A percentile compares a stretch with the other conserved stretches of the same genome.
Evolutionary conservation across 116 monocot genomes (phyloP).

Genomic region (Zostera marina): DNA sequence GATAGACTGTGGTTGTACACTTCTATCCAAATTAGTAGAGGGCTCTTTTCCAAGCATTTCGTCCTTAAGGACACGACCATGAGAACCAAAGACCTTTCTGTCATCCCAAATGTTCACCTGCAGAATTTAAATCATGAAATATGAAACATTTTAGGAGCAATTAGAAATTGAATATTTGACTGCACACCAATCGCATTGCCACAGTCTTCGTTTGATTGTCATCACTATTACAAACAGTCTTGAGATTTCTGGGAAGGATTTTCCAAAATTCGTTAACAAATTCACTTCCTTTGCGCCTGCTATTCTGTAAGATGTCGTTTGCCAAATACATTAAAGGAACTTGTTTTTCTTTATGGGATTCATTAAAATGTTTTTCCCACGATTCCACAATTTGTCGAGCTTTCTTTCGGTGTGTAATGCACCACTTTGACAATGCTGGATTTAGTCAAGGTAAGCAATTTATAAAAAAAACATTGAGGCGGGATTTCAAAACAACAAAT

Average conservation of each 20-base stretch:
- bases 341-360: conserved; percentile 45
- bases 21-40: conserved; percentile 27
- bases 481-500: too few relatives aligned
- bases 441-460: background rate
- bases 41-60: conserved; percentile 63
- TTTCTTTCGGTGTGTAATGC: conserved; percentile 77
- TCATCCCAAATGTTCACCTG: conserved; percentile 98
- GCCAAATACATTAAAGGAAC: conserved; percentile 69
- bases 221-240: conserved; percentile 32
- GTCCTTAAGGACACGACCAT: conserved; percentile 66
- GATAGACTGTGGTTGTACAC: conserved; percentile 31
- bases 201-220: conserved; percentile 66
- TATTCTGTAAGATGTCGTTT: conserved; percentile 90
- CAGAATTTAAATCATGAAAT: background rate
- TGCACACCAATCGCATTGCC: conserved; percentile 57
- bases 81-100: conserved; percentile 97
- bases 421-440: conserved; percentile 70
- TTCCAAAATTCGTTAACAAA: conserved; percentile 98
- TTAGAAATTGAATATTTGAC: background rate
- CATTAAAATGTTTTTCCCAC: conserved; percentile 73
- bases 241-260: conserved; percentile 59
- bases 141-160: too few relatives aligned
- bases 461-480: background rate
- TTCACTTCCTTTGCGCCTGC: conserved; percentile 78
- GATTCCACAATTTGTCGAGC: conserved; percentile 73